Evolutionary conservation across 257 asterid species (phyloP), one percentile per base, ranked within the genome.

Genomic region (Capsicum pubescens): DNA sequence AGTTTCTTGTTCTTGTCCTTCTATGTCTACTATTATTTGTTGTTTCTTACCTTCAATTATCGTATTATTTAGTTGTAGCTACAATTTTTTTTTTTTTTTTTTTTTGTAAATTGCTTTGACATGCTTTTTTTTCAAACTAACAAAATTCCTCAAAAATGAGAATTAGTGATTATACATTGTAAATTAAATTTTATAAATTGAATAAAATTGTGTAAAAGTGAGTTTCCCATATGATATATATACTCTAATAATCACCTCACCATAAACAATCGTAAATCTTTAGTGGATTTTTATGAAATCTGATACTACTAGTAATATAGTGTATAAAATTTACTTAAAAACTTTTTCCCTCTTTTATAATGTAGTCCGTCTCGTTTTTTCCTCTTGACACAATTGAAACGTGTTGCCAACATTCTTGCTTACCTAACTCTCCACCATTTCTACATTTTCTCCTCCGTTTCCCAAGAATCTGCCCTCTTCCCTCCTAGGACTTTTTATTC

Each of bases 361-460:
- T 64, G n/a, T 5, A 67, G 9, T 55, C 71, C 78, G 17, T 32
- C 67, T 74, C 56, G 13, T 52, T 11, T 39, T 32, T 3, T 39
- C 1, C 17, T 19, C 54, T 5, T 61, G 63, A 84, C 50, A 52
- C 74, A 9, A 80, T 69, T 85, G 82, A 84, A 88, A 82, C 89
- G 87, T 84, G 86, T 83, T 46, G 11, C 86, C 89, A 63, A 83
- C 90, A 79, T 83, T 88, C 88, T 39, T 54, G 82, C 88, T 93
- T 83, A 91, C 89, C 86, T 56, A 77, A 36, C 74, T 60, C 86
- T 82, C 81, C 61, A 74, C 55, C 83, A 56, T 83, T 58, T 19
- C 87, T 52, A 14, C 64, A 77, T 77, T 77, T 54, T 85, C 84
- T 76, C 68, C 52, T 85, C 86, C 13, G 64, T 15, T 46, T 64